Conservation (phyloP, 768 basidiomycete species). For the Xanthoconium purpureum region DNA sequence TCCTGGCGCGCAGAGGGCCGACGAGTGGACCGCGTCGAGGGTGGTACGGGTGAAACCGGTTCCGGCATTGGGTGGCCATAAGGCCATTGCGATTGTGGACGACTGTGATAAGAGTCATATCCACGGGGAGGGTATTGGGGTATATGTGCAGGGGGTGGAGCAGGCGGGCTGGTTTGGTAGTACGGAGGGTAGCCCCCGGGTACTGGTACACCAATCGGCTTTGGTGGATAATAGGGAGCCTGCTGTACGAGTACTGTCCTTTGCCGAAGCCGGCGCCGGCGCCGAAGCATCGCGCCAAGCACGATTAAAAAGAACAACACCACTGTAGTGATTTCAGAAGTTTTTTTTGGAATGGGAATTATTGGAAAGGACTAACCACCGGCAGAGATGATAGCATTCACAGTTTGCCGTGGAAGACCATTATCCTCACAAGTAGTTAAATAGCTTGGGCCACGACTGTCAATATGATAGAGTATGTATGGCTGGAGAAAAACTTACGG, state of each 20-base stretch:
- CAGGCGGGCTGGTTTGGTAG: constrained; percentile 1
- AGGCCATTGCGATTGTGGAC: not conserved
- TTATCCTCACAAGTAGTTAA: not conserved
- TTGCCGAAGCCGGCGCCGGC: constrained; percentile 5
- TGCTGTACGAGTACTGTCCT: not conserved
- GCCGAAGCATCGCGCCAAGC: not conserved
- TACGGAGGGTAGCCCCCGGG: not conserved
- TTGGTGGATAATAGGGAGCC: not conserved
- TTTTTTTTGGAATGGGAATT: not conserved
- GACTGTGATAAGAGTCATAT: not conserved
- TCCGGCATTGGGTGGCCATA: not conserved
- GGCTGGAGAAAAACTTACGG: constrained; percentile 2
- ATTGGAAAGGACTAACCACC: constrained; percentile 10
- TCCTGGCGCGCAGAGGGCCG: constrained; percentile 1
- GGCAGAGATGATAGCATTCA: not conserved
- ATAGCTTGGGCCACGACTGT: not conserved
- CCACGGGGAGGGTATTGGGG: constrained; percentile 10
- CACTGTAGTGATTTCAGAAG: constrained; percentile 7
- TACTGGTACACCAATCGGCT: not conserved
- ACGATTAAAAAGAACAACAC: not conserved
- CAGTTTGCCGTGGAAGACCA: not conserved
- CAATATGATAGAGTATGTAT: not conserved
- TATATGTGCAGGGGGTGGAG: not conserved
- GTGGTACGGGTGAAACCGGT: not conserved
- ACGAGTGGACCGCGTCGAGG: not conserved